Base-by-base conservation (phyloP, 2,329 filamentous ascomycete species). In the Penicillium rolfsii region DNA sequence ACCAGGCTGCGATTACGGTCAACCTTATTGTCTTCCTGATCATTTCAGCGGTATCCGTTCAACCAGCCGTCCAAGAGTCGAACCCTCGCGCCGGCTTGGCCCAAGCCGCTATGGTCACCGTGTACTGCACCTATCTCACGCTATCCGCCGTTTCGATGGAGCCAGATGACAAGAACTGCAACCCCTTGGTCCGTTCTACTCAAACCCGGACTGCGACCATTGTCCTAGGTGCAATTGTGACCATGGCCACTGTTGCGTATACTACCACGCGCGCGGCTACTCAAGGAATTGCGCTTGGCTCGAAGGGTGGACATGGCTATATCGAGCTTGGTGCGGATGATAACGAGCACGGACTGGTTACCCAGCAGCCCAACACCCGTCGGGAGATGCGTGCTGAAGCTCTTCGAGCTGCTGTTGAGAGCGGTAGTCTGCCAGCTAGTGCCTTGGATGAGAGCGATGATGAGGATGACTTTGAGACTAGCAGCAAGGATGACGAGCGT, bases 111-210 rank as follows among this genome's bases (percentile, higher is more conserved):
- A 97, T 98, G 86, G 95, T 99, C 48, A 92, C 93, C 19, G 87
- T 97, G 60, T 99, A 99, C 83, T 99, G 95, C 85, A 98, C 95
- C 46, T 99, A 99, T 74, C 86, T 99, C 58, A 99, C 95, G 67
- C 92, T 99, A 88, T 97, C 93, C 2, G 95, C 95, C 28, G 95
- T 99, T 1, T 96, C 93, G 58, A 98, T 99, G 95, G 94, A 99
- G 72, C 95, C 95, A 0, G 94, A 98, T 76, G 88, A 97, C 81
- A 89, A 91, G 70, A 85, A 91, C 66, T 99, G 95, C 86, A 99
- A 99, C 78, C 95, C 95, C 8, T 84, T 99, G 35, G 84, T 97
- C 63, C 80, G 87, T 56, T 93, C 93, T 7, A 90, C 91, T 64
- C 93, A 91, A 62, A 95, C 94, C 9, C 87, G 95, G 63, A 96